phyloP scores from a whole-genome alignment of 2,329 filamentous ascomycete genomes.

The Calonectria henricotiae region DNA sequence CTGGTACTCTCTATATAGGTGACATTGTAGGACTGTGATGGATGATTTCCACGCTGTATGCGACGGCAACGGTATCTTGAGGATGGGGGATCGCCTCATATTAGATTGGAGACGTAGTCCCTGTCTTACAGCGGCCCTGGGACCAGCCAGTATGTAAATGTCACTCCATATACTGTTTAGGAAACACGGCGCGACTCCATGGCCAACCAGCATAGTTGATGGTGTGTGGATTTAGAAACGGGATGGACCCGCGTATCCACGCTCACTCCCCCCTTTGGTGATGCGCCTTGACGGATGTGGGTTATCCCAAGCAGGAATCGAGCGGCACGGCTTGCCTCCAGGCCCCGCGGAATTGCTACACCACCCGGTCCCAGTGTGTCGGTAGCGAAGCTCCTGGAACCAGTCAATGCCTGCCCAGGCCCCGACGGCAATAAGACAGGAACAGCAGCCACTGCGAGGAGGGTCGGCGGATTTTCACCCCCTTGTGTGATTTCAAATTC shows the following conservation, averaged over 20 bases:
- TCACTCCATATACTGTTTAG: background rate
- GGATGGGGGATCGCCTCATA: background rate
- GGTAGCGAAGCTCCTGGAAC: constrained; percentile 47
- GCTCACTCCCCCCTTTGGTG: constrained; percentile 34
- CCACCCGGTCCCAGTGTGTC: constrained; percentile 50
- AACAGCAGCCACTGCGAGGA: constrained; percentile 44
- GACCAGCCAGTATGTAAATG: constrained; percentile 1
- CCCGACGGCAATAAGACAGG: constrained; percentile 44
- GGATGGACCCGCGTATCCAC: constrained; percentile 32
- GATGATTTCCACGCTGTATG: constrained; percentile 8
- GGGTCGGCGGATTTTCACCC: constrained; percentile 29
- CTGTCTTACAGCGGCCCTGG: background rate
- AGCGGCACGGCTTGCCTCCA: constrained; percentile 39
- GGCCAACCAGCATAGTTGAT: constrained; percentile 8
- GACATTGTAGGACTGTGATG: background rate
- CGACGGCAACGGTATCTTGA: background rate
- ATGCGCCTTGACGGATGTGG: constrained; percentile 40
- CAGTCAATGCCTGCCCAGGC: constrained; percentile 44
- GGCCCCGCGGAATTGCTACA: constrained; percentile 41
- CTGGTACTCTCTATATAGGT: background rate
- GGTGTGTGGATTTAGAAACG: constrained; percentile 33
- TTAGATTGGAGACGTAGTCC: background rate
- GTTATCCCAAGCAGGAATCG: constrained; percentile 38
- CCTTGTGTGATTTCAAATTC: constrained; percentile 16
- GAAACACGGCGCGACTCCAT: background rate